Percentiles rank a stretch among this genome's conserved stretches.
phyloP scores from a whole-genome alignment of 208 protist species.

The Acanthamoeba castellanii region DNA sequence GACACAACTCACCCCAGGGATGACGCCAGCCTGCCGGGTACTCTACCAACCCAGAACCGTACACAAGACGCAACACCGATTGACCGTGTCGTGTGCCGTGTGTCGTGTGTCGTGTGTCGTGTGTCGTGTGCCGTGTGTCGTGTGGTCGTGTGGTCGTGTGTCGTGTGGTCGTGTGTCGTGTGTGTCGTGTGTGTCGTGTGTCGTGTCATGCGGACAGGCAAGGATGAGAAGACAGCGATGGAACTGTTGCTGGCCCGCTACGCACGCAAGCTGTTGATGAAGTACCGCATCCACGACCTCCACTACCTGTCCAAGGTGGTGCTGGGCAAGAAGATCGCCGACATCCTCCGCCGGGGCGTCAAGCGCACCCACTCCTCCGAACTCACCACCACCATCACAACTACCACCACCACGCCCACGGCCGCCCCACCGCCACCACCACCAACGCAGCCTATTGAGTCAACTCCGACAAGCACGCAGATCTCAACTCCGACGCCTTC shows the following conservation, averaged over 20 bases:
- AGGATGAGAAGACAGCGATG: constrained; percentile 38
- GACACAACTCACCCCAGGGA: neutral
- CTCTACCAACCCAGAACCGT: neutral
- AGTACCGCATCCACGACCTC: constrained; percentile 46
- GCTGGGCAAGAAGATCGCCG: neutral
- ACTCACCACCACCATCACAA: neutral
- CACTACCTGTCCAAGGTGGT: constrained; percentile 30
- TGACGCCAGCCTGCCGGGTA: neutral
- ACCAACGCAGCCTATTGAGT: neutral
- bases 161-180: too few species aligned
- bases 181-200: too few species aligned
- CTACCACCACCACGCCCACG: neutral
- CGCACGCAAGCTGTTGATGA: constrained; percentile 23
- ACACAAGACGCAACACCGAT: too few species aligned
- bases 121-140: too few species aligned
- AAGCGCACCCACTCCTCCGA: neutral
- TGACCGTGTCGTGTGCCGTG: neutral
- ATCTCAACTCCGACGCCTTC: neutral
- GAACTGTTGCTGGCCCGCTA: constrained; percentile 20
- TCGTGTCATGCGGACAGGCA: neutral
- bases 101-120: too few species aligned
- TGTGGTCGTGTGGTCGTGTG: too few species aligned
- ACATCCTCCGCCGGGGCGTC: neutral
- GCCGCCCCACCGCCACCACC: neutral
- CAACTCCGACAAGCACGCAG: too few species aligned